Base-by-base conservation (phyloP, 2,329 filamentous ascomycete species). In the Beauveria sp. region DNA sequence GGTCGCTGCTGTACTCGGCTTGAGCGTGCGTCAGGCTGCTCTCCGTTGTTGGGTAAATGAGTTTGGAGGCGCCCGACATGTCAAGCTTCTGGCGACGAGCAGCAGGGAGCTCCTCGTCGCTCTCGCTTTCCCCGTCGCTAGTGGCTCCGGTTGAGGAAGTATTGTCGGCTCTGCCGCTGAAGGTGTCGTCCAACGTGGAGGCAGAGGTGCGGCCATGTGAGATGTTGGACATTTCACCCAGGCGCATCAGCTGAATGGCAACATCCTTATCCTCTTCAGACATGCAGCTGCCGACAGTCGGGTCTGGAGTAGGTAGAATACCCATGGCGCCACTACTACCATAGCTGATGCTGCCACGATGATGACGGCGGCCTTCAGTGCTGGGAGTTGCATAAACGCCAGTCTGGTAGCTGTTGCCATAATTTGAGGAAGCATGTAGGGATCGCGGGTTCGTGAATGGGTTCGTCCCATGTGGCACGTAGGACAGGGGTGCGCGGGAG, bases 221-320 rank as follows among this genome's bases (percentile, higher is more conserved):
- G 70, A 96, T 89, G 72, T 96, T 96, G 61, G 92, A 95, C 68
- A 93, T 91, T 72, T 97, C 93, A 51, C 95, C 93, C 60, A 99
- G 84, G 67, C 93, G 89, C 87, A 99, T 98, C 70, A 99, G 81
- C 77, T 98, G 95, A 71, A 97, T 88, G 62, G 95, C 95, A 64
- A 98, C 95, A 75, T 99, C 95, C 71, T 88, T 88, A 67, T 88
- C 85, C 75, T 99, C 95, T 72, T 99, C 95, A 16, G 93, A 98
- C 74, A 99, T 93, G 74, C 91, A 96, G 76, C 93, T 98, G 60
- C 91, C 91, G 68, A 98, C 90, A 14, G 95, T 99, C n/a, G 93
- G 93, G 69, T 98, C 95, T 28, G 95, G 95, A 2, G 95, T 99
- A 22, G 93, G 93, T 65, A 97, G 79, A 67, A 96, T 84, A 60